Conservation (phyloP, 768 basidiomycete species). For the Trametes meyenii region DNA sequence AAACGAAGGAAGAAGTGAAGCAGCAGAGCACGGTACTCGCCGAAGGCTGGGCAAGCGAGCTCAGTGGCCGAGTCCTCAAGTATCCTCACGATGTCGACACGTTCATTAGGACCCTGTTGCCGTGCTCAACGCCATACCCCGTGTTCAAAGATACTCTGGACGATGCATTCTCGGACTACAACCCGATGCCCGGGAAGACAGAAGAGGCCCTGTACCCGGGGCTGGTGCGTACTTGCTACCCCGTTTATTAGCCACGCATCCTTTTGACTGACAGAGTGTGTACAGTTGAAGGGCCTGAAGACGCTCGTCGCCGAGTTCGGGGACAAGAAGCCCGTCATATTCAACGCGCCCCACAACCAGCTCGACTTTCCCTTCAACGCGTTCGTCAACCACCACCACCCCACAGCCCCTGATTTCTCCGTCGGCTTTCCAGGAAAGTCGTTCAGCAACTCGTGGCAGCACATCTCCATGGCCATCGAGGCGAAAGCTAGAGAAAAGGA, state of each 20-base stretch:
- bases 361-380: slow-evolving; percentile 2
- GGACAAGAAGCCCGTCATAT: background rate
- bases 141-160: background rate
- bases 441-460: background rate
- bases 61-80: too few species aligned
- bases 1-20: background rate
- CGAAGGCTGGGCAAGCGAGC: too few species aligned
- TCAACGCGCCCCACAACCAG: background rate
- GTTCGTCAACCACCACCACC: slow-evolving; percentile 5
- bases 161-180: background rate
- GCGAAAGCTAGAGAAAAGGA: background rate
- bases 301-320: background rate
- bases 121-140: background rate
- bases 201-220: background rate
- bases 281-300: background rate
- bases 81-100: background rate
- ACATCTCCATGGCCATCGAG: slow-evolving; percentile 15
- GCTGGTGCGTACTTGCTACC: background rate
- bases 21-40: background rate
- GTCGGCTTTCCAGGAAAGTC: slow-evolving; percentile 3
- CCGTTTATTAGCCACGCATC: background rate
- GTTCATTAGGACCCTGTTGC: slow-evolving; percentile 1
- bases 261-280: background rate
- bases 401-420: slow-evolving; percentile 3
- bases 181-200: background rate